phyloP scores from a whole-genome alignment of 768 basidiomycete genomes.

The Termitomyces titanicus region DNA sequence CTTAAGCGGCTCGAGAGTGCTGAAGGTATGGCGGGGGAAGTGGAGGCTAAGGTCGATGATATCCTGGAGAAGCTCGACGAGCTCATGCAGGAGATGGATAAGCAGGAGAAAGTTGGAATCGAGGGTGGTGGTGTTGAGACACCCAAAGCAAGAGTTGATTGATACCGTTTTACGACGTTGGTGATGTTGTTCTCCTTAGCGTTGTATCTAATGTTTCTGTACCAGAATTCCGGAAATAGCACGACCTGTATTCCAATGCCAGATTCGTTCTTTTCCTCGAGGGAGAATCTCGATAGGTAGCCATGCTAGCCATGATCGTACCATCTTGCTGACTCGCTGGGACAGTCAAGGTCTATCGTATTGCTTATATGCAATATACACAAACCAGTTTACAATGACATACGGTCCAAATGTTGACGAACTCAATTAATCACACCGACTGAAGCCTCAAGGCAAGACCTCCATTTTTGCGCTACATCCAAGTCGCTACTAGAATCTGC shows the following conservation, averaged over 20 bases:
- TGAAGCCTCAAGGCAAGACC: too few relatives aligned
- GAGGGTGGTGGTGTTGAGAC: background rate
- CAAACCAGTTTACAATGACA: too few relatives aligned
- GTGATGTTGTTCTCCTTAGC: slow-evolving; percentile 1
- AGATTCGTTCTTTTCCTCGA: background rate
- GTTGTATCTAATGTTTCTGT: background rate
- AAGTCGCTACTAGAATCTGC: too few relatives aligned
- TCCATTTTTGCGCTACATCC: too few relatives aligned
- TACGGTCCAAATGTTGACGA: too few relatives aligned
- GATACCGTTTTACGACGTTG: background rate
- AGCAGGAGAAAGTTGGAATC: background rate
- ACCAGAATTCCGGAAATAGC: slow-evolving; percentile 35
- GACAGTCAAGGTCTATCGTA: too few relatives aligned
- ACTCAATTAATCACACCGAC: too few relatives aligned
- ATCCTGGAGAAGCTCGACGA: slow-evolving; percentile 57
- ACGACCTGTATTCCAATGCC: slow-evolving; percentile 35
- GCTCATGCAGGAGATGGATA: slow-evolving; percentile 45
- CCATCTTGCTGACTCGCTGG: background rate
- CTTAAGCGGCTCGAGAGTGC: slow-evolving; percentile 54
- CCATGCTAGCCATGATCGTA: background rate
- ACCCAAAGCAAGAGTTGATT: background rate
- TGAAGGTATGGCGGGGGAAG: slow-evolving; percentile 52
- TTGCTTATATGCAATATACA: too few relatives aligned
- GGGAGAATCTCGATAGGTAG: background rate
- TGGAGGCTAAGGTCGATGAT: slow-evolving; percentile 61